Evolutionary conservation across 2,329 filamentous ascomycete species (phyloP).

Genomic region (Fusarium buharicum): DNA sequence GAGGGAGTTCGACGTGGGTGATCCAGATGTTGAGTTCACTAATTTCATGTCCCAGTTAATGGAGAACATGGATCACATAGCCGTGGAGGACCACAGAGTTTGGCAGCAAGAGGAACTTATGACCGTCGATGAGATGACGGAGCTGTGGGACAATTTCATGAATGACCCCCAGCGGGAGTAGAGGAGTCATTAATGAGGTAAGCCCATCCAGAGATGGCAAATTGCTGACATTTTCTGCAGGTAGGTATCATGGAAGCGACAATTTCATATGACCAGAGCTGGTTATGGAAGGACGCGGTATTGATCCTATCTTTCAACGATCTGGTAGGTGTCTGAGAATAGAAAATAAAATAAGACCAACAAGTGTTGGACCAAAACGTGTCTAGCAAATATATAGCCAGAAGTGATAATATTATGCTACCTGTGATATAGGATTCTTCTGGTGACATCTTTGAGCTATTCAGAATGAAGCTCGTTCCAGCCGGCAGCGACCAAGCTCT

Average conservation of each 20-base stretch:
- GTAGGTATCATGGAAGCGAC: background rate
- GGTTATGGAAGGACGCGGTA: background rate
- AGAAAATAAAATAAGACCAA: slow-evolving; percentile 4
- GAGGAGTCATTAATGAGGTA: background rate
- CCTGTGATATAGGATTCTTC: background rate
- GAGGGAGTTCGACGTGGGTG: background rate
- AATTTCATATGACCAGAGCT: background rate
- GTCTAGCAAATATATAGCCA: background rate
- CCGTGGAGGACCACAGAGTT: background rate
- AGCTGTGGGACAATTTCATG: background rate
- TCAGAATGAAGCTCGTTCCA: slow-evolving; percentile 59
- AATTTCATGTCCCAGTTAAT: background rate
- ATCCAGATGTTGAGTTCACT: background rate
- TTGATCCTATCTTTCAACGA: background rate
- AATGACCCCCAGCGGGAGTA: background rate
- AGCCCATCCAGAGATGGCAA: background rate
- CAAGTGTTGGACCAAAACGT: background rate
- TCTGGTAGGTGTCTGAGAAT: background rate
- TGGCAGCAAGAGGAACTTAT: background rate
- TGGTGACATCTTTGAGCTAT: background rate
- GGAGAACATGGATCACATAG: background rate
- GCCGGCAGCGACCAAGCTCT: slow-evolving; percentile 70
- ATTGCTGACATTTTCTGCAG: slow-evolving; percentile 2
- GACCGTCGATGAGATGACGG: background rate
- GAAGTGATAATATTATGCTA: background rate